Percentiles rank a stretch among this genome's conserved stretches.
Evolutionary conservation across 2,329 filamentous ascomycete species (phyloP).

Genomic region (Venturiaceae sp.): DNA sequence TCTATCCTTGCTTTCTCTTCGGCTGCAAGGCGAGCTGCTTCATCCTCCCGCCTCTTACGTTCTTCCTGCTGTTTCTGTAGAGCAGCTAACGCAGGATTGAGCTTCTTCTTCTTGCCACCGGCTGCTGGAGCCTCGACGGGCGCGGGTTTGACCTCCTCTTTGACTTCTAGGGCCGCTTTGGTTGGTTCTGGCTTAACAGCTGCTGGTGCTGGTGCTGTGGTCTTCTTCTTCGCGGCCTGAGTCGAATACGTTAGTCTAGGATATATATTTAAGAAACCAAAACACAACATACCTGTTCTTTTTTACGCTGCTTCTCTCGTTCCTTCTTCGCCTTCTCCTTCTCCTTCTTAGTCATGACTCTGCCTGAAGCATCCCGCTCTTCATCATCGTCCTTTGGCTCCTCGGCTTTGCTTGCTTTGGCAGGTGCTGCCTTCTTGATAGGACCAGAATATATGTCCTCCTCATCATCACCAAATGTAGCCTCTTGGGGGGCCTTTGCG

Average conservation of each 20-base stretch:
- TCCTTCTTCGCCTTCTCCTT: slow-evolving; percentile 99
- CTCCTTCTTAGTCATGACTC: slow-evolving; percentile 90
- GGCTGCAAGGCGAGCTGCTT: slow-evolving; percentile 45
- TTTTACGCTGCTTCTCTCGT: slow-evolving; percentile 95
- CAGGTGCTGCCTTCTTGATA: slow-evolving; percentile 57
- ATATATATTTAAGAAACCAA: not conserved
- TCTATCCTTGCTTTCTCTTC: slow-evolving; percentile 58
- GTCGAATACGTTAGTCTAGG: slow-evolving; percentile 8
- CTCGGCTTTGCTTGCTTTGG: slow-evolving; percentile 20
- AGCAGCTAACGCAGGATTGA: slow-evolving; percentile 62
- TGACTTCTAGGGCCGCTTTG: slow-evolving; percentile 31
- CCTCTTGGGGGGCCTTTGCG: slow-evolving; percentile 70
- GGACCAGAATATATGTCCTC: slow-evolving; percentile 81
- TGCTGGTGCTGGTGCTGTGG: slow-evolving; percentile 40
- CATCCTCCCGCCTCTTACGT: slow-evolving; percentile 55
- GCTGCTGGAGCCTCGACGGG: slow-evolving; percentile 20
- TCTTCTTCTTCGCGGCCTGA: slow-evolving; percentile 46
- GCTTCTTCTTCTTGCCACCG: slow-evolving; percentile 78
- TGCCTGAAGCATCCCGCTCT: slow-evolving; percentile 47
- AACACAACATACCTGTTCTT: slow-evolving; percentile 66
- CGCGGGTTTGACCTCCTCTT: slow-evolving; percentile 26
- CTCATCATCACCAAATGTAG: slow-evolving; percentile 54
- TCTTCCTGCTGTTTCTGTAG: slow-evolving; percentile 80
- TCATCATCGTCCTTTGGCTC: slow-evolving; percentile 35
- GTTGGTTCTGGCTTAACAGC: slow-evolving; percentile 30